Percentiles rank a stretch among this genome's conserved stretches.
Evolutionary conservation across 495 filamentous ascomycete species (phyloP).

Genomic region (Stereocaulon alpinum): DNA sequence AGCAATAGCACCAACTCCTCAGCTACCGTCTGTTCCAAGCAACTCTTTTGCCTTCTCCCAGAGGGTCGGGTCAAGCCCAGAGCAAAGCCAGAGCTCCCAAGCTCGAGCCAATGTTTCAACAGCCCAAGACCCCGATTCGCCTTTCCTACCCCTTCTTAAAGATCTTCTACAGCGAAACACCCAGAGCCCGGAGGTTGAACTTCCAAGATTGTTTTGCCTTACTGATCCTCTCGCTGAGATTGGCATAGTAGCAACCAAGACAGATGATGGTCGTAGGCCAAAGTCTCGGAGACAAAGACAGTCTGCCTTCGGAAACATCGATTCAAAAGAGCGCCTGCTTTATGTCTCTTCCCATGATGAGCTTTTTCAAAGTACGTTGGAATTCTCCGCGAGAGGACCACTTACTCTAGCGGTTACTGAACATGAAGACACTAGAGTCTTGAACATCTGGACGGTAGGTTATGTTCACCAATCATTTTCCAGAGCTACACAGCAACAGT

Average conservation of each 20-base stretch:
- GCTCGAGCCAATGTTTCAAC: background rate
- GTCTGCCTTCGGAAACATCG: constrained; percentile 43
- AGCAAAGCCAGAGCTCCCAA: constrained; percentile 9
- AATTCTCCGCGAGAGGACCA: constrained; percentile 25
- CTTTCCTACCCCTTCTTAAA: constrained; percentile 16
- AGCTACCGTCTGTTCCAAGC: constrained; percentile 45
- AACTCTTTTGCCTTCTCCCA: constrained; percentile 72
- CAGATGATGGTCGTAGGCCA: constrained; percentile 11
- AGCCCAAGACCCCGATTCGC: constrained; percentile 24
- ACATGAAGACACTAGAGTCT: constrained; percentile 59
- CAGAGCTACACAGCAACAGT: constrained; percentile 39
- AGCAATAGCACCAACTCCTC: constrained; percentile 24
- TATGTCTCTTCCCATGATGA: constrained; percentile 59
- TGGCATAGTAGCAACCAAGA: constrained; percentile 62
- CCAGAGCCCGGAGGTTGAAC: constrained; percentile 46
- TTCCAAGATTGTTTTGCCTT: constrained; percentile 73
- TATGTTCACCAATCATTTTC: constrained; percentile 51
- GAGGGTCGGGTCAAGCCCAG: constrained; percentile 1
- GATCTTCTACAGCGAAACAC: constrained; percentile 26
- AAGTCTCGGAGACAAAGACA: constrained; percentile 15
- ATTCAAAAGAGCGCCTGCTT: constrained; percentile 65
- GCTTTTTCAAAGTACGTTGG: constrained; percentile 23
- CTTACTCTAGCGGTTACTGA: constrained; percentile 72
- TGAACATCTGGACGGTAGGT: constrained; percentile 68
- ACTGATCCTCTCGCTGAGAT: constrained; percentile 82